Conservation (phyloP, 2,329 filamentous ascomycete species). For the Fusarium paranaense region DNA sequence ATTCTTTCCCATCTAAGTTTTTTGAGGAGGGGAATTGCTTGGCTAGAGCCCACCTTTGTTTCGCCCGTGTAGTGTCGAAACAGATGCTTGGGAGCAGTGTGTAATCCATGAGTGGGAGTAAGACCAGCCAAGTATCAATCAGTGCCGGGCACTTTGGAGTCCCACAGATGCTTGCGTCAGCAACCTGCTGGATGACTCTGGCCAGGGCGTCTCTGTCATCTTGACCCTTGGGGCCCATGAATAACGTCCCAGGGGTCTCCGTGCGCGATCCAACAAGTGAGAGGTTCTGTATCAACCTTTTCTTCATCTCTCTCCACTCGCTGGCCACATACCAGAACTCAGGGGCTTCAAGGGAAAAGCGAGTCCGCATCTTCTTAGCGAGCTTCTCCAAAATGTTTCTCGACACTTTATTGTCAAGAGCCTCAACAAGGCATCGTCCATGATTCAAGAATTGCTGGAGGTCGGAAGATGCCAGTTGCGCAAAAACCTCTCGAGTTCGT, state of each 20-base stretch:
- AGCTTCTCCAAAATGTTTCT: no score
- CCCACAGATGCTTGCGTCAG: background rate
- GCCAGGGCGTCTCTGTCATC: background rate
- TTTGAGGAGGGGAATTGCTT: background rate
- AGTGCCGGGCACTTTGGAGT: background rate
- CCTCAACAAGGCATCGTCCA: no score
- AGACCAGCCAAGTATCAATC: background rate
- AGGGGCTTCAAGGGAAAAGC: no score
- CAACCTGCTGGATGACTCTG: background rate
- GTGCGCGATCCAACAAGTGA: no score
- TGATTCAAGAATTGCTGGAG: no score
- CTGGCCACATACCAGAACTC: no score
- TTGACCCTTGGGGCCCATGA: background rate
- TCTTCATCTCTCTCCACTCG: no score
- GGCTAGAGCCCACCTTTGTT: background rate
- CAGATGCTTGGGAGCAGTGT: background rate
- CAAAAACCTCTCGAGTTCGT: background rate
- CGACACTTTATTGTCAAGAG: no score
- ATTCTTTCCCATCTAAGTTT: background rate
- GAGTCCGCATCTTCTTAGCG: no score
- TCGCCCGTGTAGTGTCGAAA: background rate
- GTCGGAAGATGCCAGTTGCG: background rate
- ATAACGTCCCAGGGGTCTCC: background rate
- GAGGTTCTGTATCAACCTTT: no score
- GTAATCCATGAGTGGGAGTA: background rate